Evolutionary conservation across 192 early-diverging fungal genomes (phyloP), one percentile per base, ranked within the genome.

Genomic region (Podila epicladia): DNA sequence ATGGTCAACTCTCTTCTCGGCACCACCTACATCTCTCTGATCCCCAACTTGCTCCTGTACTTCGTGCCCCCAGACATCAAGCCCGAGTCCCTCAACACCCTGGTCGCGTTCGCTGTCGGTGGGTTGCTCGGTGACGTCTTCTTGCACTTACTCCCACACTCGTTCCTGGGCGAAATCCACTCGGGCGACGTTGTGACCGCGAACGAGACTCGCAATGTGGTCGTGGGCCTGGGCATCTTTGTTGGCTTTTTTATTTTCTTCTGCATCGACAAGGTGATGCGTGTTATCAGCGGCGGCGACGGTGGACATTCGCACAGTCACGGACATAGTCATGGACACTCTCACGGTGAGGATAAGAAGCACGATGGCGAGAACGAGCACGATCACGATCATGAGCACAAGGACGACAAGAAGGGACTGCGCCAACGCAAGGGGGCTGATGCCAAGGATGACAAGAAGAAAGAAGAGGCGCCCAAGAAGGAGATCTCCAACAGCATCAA

Each of bases 91-190:
- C 72, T 90, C 26, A 90, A 95, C 71, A 85, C 91, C 5, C 87
- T 96, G 68, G 94, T 96, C 29, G 90, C 92, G 53, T 95, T 96
- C 86, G 95, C 95, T 0, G 93, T 95, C n/a, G 95, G 95, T 72
- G 93, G 93, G 12, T 82, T 96, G 29, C 69, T 96, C 35, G 94
- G 95, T 17, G 95, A 96, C 73, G 95, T 95, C 13, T 93, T 96
- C 70, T 75, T 96, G 72, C 95, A 96, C 70, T 77, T 96, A 57
- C 71, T 96, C 50, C 95, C 95, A 50, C 92, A 95, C 71, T 87
- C 92, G 41, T 94, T 95, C 68, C 58, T 88, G 51, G 89, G 85
- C 41, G 92, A 89, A 63, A 82, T 67, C 31, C 84, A 91, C 38
- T 53, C 31, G 1, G 79, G 87, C 32, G 76, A 68, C 31, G 59